phyloP scores from a whole-genome alignment of 306 rosid genomes.

The Comarum palustre region DNA sequence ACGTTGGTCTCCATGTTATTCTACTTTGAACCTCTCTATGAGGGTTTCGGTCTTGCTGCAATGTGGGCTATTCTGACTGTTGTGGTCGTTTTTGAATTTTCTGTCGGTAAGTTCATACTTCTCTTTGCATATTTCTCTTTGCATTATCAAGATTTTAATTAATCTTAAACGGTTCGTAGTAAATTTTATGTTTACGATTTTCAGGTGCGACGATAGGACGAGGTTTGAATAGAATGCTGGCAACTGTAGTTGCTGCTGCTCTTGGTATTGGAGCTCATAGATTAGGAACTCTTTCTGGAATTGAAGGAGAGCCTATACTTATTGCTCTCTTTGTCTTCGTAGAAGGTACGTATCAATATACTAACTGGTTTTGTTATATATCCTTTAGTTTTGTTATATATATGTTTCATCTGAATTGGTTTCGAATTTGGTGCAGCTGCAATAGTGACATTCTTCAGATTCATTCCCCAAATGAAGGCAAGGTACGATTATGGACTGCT shows the following conservation, averaged over 20 bases:
- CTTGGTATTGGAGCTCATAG: constrained; percentile 33
- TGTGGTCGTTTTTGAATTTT: constrained; percentile 27
- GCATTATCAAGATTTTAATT: background rate
- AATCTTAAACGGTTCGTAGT: background rate
- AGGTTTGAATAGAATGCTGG: constrained; percentile 37
- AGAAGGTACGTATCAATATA: background rate
- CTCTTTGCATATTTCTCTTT: background rate
- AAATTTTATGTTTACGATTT: background rate
- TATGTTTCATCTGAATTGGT: background rate
- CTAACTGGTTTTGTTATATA: background rate
- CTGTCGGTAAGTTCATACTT: constrained; percentile 23
- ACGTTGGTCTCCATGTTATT: constrained; percentile 29
- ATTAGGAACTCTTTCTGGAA: constrained; percentile 32
- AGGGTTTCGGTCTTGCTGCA: constrained; percentile 23
- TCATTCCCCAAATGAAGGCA: constrained; percentile 28
- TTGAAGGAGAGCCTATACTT: constrained; percentile 29
- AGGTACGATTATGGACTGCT: constrained; percentile 27
- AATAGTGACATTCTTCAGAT: constrained; percentile 22
- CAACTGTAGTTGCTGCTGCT: constrained; percentile 34
- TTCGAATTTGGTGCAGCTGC: constrained; percentile 11
- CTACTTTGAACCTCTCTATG: constrained; percentile 27
- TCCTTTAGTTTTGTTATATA: background rate
- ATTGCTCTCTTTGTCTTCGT: constrained; percentile 22
- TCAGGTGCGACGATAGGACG: constrained; percentile 44
- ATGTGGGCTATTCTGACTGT: constrained; percentile 35